phyloP scores from a whole-genome alignment of 768 basidiomycete genomes.

The Galerina marginata region DNA sequence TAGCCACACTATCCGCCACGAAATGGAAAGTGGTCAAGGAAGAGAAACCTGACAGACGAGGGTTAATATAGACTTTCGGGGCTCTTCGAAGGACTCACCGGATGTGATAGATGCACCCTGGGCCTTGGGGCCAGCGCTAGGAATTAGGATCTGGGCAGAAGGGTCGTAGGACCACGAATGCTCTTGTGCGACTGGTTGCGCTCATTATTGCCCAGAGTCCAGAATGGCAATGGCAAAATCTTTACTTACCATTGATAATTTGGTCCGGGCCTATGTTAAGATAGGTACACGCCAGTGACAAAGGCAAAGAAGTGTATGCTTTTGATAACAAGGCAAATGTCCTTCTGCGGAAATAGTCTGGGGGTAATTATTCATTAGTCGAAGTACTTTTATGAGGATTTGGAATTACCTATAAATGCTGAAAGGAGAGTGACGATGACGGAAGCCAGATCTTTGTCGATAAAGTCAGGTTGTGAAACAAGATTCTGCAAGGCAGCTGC shows the following conservation, averaged over 20 bases:
- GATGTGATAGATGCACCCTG: conserved; percentile 6
- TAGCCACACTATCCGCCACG: conserved; percentile 60
- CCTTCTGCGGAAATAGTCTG: conserved; percentile 64
- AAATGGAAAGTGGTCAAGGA: conserved; percentile 53
- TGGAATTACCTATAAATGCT: conserved; percentile 55
- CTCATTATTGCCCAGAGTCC: background rate
- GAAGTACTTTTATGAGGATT: background rate
- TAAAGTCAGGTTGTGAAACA: conserved; percentile 48
- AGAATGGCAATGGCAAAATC: background rate
- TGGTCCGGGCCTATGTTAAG: conserved; percentile 53
- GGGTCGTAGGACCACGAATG: conserved; percentile 59
- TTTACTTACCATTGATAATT: conserved; percentile 41
- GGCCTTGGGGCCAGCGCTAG: conserved; percentile 23
- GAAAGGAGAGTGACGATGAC: conserved; percentile 50
- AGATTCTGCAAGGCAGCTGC: conserved; percentile 46
- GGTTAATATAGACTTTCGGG: background rate
- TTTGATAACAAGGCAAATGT: conserved; percentile 61
- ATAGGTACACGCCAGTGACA: conserved; percentile 59
- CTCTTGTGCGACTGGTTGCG: conserved; percentile 43
- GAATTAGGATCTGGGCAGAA: conserved; percentile 49
- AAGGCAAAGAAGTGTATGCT: conserved; percentile 68
- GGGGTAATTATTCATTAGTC: conserved; percentile 4
- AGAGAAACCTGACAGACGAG: conserved; percentile 39
- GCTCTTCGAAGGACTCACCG: conserved; percentile 8
- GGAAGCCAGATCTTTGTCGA: conserved; percentile 49